Evolutionary conservation across 371 early-diverging fungal species (phyloP).

Genomic region (Dichotomocladium elegans): DNA sequence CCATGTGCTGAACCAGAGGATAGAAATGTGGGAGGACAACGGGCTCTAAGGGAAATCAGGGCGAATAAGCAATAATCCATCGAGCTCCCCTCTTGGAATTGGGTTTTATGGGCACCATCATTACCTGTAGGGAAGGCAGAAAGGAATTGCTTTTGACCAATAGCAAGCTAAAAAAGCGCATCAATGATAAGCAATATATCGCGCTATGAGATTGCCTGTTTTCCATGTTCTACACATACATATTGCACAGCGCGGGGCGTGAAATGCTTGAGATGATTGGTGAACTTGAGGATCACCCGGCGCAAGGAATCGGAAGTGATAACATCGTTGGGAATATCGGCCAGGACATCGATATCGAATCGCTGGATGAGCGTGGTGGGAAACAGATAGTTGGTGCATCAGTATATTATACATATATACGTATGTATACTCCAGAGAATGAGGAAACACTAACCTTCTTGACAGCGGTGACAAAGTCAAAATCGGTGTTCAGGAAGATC

Average conservation of each 20-base stretch:
- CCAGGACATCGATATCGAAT: constrained; percentile 6
- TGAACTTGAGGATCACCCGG: constrained; percentile 4
- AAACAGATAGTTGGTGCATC: not conserved
- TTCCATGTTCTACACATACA: not conserved
- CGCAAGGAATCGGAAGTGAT: not conserved
- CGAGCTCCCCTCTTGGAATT: no score
- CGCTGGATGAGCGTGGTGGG: constrained; percentile 2
- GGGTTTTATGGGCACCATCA: no score
- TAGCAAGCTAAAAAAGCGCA: not conserved
- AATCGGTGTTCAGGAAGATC: constrained; percentile 10
- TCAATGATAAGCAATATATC: not conserved
- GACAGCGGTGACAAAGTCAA: constrained; percentile 7
- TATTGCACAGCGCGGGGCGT: constrained; percentile 9
- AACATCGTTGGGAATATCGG: not conserved
- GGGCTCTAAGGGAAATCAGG: no score
- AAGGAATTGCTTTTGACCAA: not conserved
- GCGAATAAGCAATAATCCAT: no score
- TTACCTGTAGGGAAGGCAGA: not conserved
- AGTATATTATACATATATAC: no score
- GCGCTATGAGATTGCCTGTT: not conserved
- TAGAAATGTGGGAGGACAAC: not conserved
- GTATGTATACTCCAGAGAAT: not conserved
- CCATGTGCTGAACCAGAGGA: constrained; percentile 6
- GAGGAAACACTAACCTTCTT: not conserved
- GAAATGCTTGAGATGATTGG: constrained; percentile 5